phyloP scores from a whole-genome alignment of 768 basidiomycete species.

The Serendipita sp. region DNA sequence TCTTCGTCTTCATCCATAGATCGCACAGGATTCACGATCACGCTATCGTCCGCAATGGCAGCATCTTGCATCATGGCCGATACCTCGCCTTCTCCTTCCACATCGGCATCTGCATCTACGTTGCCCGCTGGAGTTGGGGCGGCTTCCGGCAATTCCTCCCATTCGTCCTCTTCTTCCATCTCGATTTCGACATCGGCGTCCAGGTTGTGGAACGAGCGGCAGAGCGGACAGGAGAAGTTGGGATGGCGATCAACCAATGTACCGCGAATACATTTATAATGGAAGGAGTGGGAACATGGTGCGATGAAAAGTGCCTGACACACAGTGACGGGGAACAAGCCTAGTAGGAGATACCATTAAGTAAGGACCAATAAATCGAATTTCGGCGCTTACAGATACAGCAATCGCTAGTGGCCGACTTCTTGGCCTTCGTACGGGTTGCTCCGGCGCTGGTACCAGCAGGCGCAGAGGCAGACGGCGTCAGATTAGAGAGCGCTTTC shows the following conservation, averaged over 20 bases:
- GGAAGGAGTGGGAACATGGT: constrained; percentile 90
- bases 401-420: constrained; percentile 44
- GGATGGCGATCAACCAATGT: constrained; percentile 79
- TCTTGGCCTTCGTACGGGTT: constrained; percentile 8
- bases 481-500: constrained; percentile 39
- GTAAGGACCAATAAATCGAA: constrained; percentile 4
- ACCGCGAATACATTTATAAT: constrained; percentile 94
- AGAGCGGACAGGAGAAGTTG: constrained; percentile 88
- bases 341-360: constrained; percentile 17
- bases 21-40: not conserved
- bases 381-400: constrained; percentile 64
- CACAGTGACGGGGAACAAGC: constrained; percentile 76
- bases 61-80: not conserved
- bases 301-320: constrained; percentile 95
- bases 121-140: not conserved
- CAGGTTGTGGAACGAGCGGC: constrained; percentile 85
- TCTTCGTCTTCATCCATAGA: not conserved
- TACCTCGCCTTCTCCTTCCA: not conserved
- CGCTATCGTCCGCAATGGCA: not conserved
- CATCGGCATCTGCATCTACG: not conserved
- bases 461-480: constrained; percentile 7
- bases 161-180: constrained; percentile 15
- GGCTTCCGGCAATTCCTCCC: constrained; percentile 1
- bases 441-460: not conserved
- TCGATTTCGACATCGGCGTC: constrained; percentile 88